Percentiles rank a stretch among this genome's conserved stretches.
These are phyloP conservation scores for Penicillium tannophilum DNA, from an alignment of 495 filamentous ascomycete species.

Conservation along the genomic window DNA sequence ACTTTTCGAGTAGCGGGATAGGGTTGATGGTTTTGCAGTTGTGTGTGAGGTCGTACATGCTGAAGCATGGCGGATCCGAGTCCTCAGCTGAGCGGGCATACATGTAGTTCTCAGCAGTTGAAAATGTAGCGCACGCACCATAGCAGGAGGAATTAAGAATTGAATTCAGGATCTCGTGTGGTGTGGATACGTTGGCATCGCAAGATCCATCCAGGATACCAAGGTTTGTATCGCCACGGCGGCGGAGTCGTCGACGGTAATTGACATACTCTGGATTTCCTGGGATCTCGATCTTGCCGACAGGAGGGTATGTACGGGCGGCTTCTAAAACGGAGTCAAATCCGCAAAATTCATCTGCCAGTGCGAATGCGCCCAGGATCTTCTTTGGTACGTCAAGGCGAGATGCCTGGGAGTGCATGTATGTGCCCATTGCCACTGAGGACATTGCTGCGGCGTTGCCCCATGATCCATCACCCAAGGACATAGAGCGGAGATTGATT, in stretches of 20 bases:
- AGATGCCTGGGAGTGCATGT: conserved; percentile 26
- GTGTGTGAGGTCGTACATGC: conserved; percentile 40
- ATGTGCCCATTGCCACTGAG: conserved; percentile 28
- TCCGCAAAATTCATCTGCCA: conserved; percentile 36
- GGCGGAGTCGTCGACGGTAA: conserved; percentile 22
- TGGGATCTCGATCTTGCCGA: conserved; percentile 35
- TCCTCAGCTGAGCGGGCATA: conserved; percentile 15
- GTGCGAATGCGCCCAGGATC: conserved; percentile 31
- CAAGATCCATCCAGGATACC: conserved; percentile 23
- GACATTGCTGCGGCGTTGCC: conserved; percentile 39
- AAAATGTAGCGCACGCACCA: conserved; percentile 41
- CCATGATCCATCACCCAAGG: conserved; percentile 39
- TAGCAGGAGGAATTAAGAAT: conserved; percentile 43
- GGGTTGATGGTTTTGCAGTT: conserved; percentile 34
- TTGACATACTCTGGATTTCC: conserved; percentile 40
- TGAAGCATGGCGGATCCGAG: conserved; percentile 27
- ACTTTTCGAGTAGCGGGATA: conserved; percentile 26
- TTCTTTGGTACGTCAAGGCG: conserved; percentile 29
- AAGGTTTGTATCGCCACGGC: conserved; percentile 16
- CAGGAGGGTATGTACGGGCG: conserved; percentile 34
- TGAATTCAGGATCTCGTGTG: conserved; percentile 29
- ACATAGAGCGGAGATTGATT: conserved; percentile 39
- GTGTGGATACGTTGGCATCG: conserved; percentile 23
- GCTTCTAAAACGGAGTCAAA: conserved; percentile 35
- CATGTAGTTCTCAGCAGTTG: conserved; percentile 39